phyloP scores from a whole-genome alignment of 345 rosid species.

The Brassica napus region DNA sequence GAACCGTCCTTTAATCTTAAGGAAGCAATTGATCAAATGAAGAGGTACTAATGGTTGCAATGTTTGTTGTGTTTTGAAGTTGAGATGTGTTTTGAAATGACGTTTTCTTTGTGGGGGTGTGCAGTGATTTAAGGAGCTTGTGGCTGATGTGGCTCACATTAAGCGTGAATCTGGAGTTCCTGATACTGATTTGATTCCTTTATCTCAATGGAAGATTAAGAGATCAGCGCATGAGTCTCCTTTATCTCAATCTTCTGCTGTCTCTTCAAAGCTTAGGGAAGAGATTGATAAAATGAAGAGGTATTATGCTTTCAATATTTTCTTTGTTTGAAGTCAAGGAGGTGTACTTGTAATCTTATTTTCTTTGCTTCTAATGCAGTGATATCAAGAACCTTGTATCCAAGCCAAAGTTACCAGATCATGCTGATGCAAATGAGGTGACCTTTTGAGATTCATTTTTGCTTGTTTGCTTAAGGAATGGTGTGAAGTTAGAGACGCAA shows the following conservation, averaged over 20 bases:
- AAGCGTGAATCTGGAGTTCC: conserved; percentile 63
- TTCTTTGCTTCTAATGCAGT: conserved; percentile 44
- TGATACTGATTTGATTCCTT: conserved; percentile 60
- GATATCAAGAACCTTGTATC: conserved; percentile 53
- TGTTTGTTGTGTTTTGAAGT: not conserved
- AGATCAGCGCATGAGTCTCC: conserved; percentile 48
- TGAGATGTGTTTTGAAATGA: not conserved
- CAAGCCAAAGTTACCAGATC: conserved; percentile 55
- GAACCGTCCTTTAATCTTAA: conserved; percentile 50
- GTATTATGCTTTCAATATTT: conserved; percentile 23
- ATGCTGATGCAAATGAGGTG: conserved; percentile 58
- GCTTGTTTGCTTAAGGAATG: not conserved
- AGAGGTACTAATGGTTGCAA: conserved; percentile 45
- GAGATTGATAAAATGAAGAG: conserved; percentile 63
- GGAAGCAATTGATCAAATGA: conserved; percentile 60
- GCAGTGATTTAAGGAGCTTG: conserved; percentile 61
- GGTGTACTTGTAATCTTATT: not conserved
- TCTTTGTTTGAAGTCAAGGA: not conserved
- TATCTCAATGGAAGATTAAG: conserved; percentile 56
- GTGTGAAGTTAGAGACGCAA: conserved; percentile 14
- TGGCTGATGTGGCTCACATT: conserved; percentile 53
- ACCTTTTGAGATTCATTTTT: conserved; percentile 22
- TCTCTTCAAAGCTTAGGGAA: conserved; percentile 50
- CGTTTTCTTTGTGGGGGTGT: conserved; percentile 27
- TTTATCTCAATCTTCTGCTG: conserved; percentile 49